phyloP scores from a whole-genome alignment of 768 basidiomycete species.

The Termitomyces sp. region DNA sequence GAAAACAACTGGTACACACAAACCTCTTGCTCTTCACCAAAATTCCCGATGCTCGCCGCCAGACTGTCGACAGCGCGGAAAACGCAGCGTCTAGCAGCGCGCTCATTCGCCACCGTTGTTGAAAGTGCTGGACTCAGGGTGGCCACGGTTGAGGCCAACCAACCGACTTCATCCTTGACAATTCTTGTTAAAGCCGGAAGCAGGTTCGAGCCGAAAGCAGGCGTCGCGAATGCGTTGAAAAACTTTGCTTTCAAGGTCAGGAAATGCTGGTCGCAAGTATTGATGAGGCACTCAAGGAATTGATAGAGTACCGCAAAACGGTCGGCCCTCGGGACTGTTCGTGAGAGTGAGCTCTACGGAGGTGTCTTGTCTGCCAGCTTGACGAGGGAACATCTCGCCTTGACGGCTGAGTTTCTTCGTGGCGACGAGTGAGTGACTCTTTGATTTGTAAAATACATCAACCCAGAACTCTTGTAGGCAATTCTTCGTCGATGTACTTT shows the following conservation, averaged over 20 bases:
- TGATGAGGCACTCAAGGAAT: not conserved
- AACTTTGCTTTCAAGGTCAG: constrained; percentile 98
- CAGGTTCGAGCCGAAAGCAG: constrained; percentile 84
- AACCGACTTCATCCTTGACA: constrained; percentile 83
- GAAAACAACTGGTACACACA: constrained; percentile 18
- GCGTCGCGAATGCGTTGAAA: constrained; percentile 92
- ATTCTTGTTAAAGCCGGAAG: constrained; percentile 91
- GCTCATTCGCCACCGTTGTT: constrained; percentile 80
- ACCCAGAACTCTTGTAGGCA: constrained; percentile 40
- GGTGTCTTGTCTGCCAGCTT: constrained; percentile 85
- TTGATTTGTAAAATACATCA: not conserved
- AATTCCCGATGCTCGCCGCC: constrained; percentile 54
- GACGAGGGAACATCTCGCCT: constrained; percentile 84
- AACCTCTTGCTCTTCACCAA: constrained; percentile 27
- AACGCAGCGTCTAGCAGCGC: constrained; percentile 56
- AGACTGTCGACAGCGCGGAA: constrained; percentile 57
- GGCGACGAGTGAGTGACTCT: constrained; percentile 84
- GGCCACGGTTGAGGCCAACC: constrained; percentile 77
- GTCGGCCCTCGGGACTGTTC: constrained; percentile 85
- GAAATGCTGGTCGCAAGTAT: not conserved
- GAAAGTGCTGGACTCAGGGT: constrained; percentile 83
- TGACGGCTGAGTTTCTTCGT: constrained; percentile 93
- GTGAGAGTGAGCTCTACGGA: constrained; percentile 92
- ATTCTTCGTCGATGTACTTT: constrained; percentile 88
- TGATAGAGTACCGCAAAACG: constrained; percentile 78